phyloP scores from a whole-genome alignment of 352 stramenopile genomes.

The Pythium chondricola region DNA sequence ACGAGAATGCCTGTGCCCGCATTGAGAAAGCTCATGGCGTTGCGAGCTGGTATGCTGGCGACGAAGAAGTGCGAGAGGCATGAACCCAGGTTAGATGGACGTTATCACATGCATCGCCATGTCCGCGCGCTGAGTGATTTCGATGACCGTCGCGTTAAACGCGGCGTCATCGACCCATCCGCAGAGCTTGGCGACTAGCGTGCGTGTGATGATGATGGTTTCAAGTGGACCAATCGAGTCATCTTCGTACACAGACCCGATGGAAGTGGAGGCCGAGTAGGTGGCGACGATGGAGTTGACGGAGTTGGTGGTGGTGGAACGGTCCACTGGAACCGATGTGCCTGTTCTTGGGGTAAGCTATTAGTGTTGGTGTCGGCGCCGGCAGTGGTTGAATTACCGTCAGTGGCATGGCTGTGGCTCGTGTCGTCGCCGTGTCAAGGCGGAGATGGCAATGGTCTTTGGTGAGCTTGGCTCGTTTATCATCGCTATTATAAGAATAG shows the following conservation, averaged over 20 bases:
- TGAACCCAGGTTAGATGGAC: background rate
- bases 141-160: constrained; percentile 9
- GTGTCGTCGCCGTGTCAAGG: too few species aligned
- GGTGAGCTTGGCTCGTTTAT: too few species aligned
- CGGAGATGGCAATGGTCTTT: too few species aligned
- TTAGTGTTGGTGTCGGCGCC: too few species aligned
- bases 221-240: constrained; percentile 1
- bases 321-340: too few species aligned
- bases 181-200: constrained; percentile 6
- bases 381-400: too few species aligned
- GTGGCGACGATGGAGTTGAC: too few species aligned
- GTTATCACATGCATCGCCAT: constrained; percentile 1
- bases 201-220: constrained; percentile 7
- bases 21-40: constrained; percentile 2
- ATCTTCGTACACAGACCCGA: constrained; percentile 8
- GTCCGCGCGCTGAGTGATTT: background rate
- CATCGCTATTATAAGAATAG: too few species aligned
- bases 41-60: background rate
- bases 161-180: constrained; percentile 4
- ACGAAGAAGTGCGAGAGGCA: constrained; percentile 10
- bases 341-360: too few species aligned
- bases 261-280: too few species aligned
- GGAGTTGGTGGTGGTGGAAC: background rate
- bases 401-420: too few species aligned
- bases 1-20: constrained; percentile 1